phyloP scores from a whole-genome alignment of 345 rosid genomes.

The Linum tenue region DNA sequence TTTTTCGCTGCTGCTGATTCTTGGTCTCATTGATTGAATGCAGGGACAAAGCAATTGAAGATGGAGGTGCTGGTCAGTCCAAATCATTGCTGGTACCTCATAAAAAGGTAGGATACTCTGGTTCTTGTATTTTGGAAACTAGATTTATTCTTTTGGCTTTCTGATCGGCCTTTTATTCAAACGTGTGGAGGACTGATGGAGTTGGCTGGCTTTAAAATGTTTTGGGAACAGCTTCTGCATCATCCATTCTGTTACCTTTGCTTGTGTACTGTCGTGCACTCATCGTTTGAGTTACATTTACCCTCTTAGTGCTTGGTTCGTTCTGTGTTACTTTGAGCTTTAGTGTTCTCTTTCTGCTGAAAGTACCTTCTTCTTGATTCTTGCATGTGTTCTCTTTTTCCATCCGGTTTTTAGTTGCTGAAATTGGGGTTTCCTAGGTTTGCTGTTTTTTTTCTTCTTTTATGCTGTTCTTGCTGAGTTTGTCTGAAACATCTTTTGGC shows the following conservation, averaged over 20 bases:
- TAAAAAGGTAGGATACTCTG: constrained; percentile 28
- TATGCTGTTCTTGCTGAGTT: neutral
- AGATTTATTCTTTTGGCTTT: neutral
- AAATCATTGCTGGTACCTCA: constrained; percentile 18
- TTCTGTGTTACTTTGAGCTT: no score
- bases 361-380: neutral
- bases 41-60: constrained; percentile 23
- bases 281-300: neutral
- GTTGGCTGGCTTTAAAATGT: neutral
- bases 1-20: no score
- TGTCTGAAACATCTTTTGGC: neutral
- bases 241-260: neutral
- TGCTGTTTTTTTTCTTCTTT: neutral
- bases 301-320: neutral
- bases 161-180: no score
- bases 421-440: constrained; percentile 2
- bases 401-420: neutral
- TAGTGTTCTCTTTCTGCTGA: neutral
- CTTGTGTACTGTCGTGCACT: no score
- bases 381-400: neutral
- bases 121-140: neutral
- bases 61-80: constrained; percentile 8
- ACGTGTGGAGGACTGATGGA: neutral
- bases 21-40: no score
- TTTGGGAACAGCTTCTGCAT: neutral